Percentiles rank a stretch among this genome's conserved stretches.
These are phyloP conservation scores for Linum trigynum DNA, from an alignment of 345 rosid species.

Conservation along the genomic window DNA sequence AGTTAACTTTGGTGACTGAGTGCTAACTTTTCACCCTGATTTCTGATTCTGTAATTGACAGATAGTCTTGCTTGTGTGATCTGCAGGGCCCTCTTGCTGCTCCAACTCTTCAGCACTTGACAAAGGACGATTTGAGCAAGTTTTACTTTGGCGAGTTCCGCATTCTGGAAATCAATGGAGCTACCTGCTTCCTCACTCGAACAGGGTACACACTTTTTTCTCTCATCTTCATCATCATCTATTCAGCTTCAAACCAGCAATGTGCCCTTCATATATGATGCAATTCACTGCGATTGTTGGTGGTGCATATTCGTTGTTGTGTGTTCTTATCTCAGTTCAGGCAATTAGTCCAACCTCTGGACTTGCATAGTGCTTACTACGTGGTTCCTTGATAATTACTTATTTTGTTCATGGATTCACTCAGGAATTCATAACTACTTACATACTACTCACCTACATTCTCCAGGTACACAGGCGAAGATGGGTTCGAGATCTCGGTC, in stretches of 20 bases:
- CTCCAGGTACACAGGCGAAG: conserved; percentile 89
- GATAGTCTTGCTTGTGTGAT: conserved; percentile 2
- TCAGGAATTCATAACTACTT: too few species aligned
- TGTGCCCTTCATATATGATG: too few species aligned
- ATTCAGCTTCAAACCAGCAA: background rate
- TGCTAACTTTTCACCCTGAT: too few species aligned
- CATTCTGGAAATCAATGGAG: conserved; percentile 72
- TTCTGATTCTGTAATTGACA: background rate
- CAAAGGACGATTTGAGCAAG: conserved; percentile 85
- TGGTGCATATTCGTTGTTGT: background rate
- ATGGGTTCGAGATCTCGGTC: conserved; percentile 95
- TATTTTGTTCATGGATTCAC: too few species aligned
- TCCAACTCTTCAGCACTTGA: conserved; percentile 74
- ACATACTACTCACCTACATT: background rate
- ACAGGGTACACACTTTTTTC: conserved; percentile 55
- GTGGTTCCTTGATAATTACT: too few species aligned
- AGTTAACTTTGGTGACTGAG: too few species aligned
- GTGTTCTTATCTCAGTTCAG: background rate
- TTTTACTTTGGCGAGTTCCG: conserved; percentile 85
- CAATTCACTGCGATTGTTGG: too few species aligned
- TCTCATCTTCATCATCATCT: background rate
- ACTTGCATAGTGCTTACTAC: too few species aligned
- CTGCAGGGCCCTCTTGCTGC: conserved; percentile 93
- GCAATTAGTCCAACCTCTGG: too few species aligned
- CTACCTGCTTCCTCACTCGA: conserved; percentile 75